Percentiles rank a stretch among this genome's conserved stretches.
phyloP scores from a whole-genome alignment of 768 basidiomycete species.

The Lactarius akahatsu region DNA sequence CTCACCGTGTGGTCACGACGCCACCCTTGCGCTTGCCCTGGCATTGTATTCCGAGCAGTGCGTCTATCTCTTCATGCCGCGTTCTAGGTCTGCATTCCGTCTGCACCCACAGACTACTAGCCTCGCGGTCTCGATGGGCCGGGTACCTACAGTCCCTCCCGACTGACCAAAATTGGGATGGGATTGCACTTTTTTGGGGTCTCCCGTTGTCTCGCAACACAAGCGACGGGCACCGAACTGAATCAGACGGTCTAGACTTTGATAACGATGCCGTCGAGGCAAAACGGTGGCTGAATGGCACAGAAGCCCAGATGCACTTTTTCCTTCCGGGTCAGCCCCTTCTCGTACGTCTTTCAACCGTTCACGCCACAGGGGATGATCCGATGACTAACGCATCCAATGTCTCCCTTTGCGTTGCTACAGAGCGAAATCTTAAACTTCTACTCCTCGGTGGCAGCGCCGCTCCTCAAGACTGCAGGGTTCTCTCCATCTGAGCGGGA shows the following conservation, averaged over 20 bases:
- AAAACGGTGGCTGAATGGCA: slow-evolving; percentile 24
- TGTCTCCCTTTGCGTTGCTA: not conserved
- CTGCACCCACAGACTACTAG: slow-evolving; percentile 25
- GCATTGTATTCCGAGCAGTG: slow-evolving; percentile 32
- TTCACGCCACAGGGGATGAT: slow-evolving; percentile 5
- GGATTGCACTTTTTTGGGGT: slow-evolving; percentile 35
- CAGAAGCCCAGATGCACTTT: slow-evolving; percentile 23
- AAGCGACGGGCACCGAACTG: slow-evolving; percentile 4
- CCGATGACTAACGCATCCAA: not conserved
- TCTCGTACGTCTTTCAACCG: slow-evolving; percentile 18
- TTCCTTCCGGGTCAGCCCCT: slow-evolving; percentile 18
- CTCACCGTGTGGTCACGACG: slow-evolving; percentile 30
- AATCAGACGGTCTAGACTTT: slow-evolving; percentile 7
- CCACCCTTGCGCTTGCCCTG: slow-evolving; percentile 32
- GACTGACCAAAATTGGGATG: slow-evolving; percentile 19
- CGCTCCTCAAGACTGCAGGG: slow-evolving; percentile 32
- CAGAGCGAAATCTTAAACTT: slow-evolving; percentile 23
- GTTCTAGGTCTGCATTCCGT: slow-evolving; percentile 1
- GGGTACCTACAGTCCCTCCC: slow-evolving; percentile 34
- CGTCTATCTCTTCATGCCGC: slow-evolving; percentile 15
- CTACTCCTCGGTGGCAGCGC: slow-evolving; percentile 16
- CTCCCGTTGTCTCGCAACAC: slow-evolving; percentile 4
- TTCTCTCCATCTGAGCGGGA: slow-evolving; percentile 37
- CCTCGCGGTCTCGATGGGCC: slow-evolving; percentile 31
- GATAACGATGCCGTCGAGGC: slow-evolving; percentile 26